Conservation (phyloP, 75 land plant genomes). For the Cunninghamia lanceolata region DNA sequence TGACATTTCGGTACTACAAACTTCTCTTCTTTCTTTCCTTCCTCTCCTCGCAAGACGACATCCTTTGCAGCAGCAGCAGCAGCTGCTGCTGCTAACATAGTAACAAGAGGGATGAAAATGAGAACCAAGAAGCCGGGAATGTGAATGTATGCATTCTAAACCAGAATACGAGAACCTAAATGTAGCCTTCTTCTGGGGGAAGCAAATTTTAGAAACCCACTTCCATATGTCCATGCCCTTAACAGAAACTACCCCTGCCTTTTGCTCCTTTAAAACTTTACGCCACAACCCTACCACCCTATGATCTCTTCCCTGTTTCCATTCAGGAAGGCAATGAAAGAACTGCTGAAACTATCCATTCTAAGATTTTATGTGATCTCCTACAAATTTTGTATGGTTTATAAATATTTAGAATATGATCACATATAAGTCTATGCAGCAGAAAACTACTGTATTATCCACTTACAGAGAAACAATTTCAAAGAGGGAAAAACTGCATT, state of each 20-base stretch:
- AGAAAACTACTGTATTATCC: background rate
- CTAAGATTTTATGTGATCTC: background rate
- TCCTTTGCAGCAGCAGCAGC: background rate
- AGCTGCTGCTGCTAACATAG: background rate
- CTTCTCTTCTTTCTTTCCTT: constrained; percentile 5
- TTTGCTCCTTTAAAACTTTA: background rate
- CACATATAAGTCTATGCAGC: background rate
- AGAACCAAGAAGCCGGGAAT: background rate
- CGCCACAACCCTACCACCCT: background rate
- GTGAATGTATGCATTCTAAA: background rate
- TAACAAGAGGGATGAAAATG: background rate
- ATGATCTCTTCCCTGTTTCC: background rate
- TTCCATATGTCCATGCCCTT: background rate
- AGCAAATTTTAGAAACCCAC: background rate
- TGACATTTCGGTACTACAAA: constrained; percentile 4
- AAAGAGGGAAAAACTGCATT: background rate
- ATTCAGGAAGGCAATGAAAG: background rate
- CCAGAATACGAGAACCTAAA: background rate
- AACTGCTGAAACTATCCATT: background rate
- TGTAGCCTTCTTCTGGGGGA: background rate
- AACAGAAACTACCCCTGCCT: background rate
- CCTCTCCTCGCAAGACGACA: background rate
- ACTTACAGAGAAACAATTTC: background rate
- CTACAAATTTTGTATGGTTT: background rate
- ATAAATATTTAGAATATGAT: background rate